Evolutionary conservation across 1,139 yeast genomes (phyloP).

Genomic region (Taphrina pruni): DNA sequence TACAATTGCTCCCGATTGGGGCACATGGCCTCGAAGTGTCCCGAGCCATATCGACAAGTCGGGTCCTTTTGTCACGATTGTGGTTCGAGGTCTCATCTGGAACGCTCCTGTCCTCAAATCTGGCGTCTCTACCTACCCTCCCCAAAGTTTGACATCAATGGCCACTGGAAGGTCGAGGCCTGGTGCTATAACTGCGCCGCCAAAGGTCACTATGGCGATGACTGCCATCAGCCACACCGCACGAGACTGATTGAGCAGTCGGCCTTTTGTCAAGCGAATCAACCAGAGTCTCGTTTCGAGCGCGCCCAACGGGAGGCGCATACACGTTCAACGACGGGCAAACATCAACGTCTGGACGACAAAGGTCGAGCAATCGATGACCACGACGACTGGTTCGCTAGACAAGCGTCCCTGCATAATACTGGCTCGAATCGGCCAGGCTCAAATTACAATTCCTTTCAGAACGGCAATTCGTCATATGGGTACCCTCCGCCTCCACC

Average conservation of each 20-base stretch:
- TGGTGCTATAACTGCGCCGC: slow-evolving; percentile 43
- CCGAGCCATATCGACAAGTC: slow-evolving; percentile 38
- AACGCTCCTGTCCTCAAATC: slow-evolving; percentile 41
- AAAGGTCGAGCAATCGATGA: slow-evolving; percentile 10
- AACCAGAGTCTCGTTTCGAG: slow-evolving; percentile 30
- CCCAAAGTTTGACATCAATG: slow-evolving; percentile 18
- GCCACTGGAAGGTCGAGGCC: slow-evolving; percentile 26
- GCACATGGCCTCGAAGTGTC: slow-evolving; percentile 40
- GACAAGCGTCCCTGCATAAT: slow-evolving; percentile 9
- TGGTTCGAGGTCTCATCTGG: slow-evolving; percentile 38
- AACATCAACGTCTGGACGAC: slow-evolving; percentile 13
- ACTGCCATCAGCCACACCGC: slow-evolving; percentile 40
- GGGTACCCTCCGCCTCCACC: slow-evolving; percentile 12
- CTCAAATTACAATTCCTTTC: slow-evolving; percentile 8
- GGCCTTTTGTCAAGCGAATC: slow-evolving; percentile 43
- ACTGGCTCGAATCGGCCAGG: not conserved
- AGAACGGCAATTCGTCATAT: not conserved
- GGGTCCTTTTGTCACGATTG: slow-evolving; percentile 39
- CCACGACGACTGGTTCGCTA: slow-evolving; percentile 40
- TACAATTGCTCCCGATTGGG: slow-evolving; percentile 42
- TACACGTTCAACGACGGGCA: slow-evolving; percentile 2
- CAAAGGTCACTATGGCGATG: slow-evolving; percentile 42
- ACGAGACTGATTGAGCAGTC: slow-evolving; percentile 39
- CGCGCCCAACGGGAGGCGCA: slow-evolving; percentile 8
- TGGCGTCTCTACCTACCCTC: slow-evolving; percentile 42